Conservation (phyloP, 345 rosid genomes). For the Lepidium didymum region DNA sequence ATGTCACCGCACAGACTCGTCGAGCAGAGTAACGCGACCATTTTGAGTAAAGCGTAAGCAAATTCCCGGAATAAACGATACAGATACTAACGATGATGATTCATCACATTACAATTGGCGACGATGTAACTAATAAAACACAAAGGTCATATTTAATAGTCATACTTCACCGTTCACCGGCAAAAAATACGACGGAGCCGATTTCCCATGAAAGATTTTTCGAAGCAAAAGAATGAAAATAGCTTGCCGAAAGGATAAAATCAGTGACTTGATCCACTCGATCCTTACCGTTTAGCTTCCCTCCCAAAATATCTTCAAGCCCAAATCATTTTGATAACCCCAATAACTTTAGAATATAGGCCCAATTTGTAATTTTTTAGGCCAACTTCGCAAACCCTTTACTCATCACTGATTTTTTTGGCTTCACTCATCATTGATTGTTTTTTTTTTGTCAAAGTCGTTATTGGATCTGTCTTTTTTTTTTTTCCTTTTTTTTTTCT, state of each 20-base stretch:
- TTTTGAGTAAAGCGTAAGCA: slow-evolving; percentile 9
- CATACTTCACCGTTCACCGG: slow-evolving; percentile 6
- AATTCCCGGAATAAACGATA: neutral
- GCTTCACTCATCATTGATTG: no score
- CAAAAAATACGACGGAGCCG: neutral
- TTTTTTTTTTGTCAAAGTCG: no score
- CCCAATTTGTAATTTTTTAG: neutral
- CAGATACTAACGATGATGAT: slow-evolving; percentile 6
- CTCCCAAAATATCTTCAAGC: slow-evolving; percentile 11
- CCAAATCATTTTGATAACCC: neutral
- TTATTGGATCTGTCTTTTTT: no score
- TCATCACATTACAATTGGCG: slow-evolving; percentile 12
- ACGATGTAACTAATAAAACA: neutral
- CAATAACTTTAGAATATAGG: neutral
- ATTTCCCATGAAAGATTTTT: neutral
- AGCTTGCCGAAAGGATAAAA: slow-evolving; percentile 19
- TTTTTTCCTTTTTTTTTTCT: neutral
- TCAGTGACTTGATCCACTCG: slow-evolving; percentile 6
- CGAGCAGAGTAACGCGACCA: slow-evolving; percentile 39
- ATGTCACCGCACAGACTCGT: slow-evolving; percentile 34
- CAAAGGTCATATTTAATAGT: neutral
- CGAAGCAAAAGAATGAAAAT: neutral
- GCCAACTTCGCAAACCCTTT: neutral
- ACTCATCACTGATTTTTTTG: no score
- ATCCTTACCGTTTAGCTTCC: neutral